Conservation (phyloP, 75 land plant species). For the Cryptomeria japonica region DNA sequence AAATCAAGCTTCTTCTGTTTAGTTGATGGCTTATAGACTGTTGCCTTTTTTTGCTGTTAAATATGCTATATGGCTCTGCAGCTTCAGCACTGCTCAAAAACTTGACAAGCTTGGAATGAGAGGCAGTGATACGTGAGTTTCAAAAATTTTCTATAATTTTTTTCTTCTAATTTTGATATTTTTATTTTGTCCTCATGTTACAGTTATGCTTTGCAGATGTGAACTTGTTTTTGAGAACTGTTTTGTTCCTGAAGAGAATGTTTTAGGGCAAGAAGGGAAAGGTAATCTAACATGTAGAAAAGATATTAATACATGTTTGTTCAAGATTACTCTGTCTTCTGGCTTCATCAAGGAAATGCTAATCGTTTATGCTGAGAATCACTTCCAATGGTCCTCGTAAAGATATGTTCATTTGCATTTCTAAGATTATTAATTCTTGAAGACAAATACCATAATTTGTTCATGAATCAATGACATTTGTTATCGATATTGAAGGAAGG, state of each 20-base stretch:
- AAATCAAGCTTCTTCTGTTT: not conserved
- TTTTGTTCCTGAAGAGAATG: constrained; percentile 93
- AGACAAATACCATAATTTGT: not conserved
- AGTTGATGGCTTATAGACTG: not conserved
- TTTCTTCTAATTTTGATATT: not conserved
- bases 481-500: not conserved
- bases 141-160: not conserved
- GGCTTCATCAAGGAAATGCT: not conserved
- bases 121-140: constrained; percentile 98
- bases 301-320: not conserved
- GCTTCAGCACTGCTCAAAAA: constrained; percentile 99
- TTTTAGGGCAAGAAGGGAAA: constrained; percentile 97
- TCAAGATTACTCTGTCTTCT: not conserved
- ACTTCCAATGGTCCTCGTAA: not conserved
- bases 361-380: not conserved
- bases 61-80: constrained; percentile 33
- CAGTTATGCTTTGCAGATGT: constrained; percentile 62
- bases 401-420: not conserved
- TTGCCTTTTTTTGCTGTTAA: not conserved
- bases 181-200: not conserved
- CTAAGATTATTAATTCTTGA: not conserved
- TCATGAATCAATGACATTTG: not conserved
- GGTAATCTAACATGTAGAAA: constrained; percentile 40
- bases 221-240: constrained; percentile 99
- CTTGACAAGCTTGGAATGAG: constrained; percentile 99